Conservation (phyloP, 2,329 filamentous ascomycete genomes). For the Rutstroemia sp. region DNA sequence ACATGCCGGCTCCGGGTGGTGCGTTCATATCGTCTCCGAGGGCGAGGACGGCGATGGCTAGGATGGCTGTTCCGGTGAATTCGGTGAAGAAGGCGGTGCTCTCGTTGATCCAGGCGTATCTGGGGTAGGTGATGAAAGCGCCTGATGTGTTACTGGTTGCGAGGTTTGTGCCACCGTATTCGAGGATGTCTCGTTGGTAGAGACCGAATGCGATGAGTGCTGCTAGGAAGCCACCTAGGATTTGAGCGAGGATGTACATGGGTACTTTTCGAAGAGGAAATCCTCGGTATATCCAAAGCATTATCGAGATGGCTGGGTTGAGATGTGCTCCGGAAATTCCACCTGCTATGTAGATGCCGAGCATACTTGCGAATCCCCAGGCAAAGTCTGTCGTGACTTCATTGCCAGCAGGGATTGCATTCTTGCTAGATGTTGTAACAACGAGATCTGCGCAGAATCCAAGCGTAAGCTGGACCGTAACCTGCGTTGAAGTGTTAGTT, state of each 20-base stretch:
- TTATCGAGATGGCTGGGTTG: constrained; percentile 37
- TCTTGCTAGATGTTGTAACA: constrained; percentile 24
- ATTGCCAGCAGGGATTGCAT: constrained; percentile 30
- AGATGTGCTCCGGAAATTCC: constrained; percentile 40
- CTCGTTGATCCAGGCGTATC: constrained; percentile 32
- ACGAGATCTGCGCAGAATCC: constrained; percentile 43
- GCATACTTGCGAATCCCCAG: constrained; percentile 49
- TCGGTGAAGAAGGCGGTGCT: constrained; percentile 40
- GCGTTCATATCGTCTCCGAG: constrained; percentile 40
- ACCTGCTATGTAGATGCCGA: constrained; percentile 40
- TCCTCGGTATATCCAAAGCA: constrained; percentile 42
- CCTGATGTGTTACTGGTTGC: constrained; percentile 29
- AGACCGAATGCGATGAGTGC: constrained; percentile 38
- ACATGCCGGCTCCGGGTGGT: constrained; percentile 43
- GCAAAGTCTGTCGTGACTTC: constrained; percentile 37
- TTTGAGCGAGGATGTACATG: constrained; percentile 43
- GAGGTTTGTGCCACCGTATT: constrained; percentile 17
- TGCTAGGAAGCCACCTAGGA: constrained; percentile 44
- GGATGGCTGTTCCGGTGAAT: constrained; percentile 36
- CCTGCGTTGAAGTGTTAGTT: neutral
- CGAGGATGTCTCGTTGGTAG: constrained; percentile 33
- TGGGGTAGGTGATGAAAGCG: constrained; percentile 39
- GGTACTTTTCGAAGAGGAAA: constrained; percentile 45
- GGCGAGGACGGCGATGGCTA: constrained; percentile 36
- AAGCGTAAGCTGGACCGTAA: constrained; percentile 32